Evolutionary conservation across 352 stramenopile species (phyloP).

Genomic region (Pythium brassicae): DNA sequence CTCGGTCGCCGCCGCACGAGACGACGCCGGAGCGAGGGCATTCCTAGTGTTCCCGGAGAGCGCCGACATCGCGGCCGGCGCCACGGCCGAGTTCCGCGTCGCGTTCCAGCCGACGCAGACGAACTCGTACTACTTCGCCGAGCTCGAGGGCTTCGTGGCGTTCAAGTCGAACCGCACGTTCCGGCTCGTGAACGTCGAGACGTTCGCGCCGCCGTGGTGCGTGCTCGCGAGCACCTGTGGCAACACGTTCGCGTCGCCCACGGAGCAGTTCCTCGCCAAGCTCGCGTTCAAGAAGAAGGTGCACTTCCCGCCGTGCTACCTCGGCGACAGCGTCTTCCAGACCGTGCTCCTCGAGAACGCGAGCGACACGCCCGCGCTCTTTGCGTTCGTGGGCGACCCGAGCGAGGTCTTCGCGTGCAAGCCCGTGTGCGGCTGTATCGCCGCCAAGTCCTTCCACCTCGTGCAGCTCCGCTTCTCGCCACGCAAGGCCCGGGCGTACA

Average conservation of each 20-base stretch:
- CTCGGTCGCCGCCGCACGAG: constrained; percentile 20
- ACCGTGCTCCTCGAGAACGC: constrained; percentile 85
- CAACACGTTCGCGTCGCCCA: constrained; percentile 83
- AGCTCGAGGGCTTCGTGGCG: constrained; percentile 85
- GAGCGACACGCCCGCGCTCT: constrained; percentile 87
- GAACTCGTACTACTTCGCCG: constrained; percentile 89
- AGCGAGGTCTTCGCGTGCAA: constrained; percentile 68
- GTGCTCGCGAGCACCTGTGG: constrained; percentile 66
- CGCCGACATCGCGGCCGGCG: constrained; percentile 77
- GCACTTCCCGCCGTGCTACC: constrained; percentile 82
- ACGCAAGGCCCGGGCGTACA: constrained; percentile 38
- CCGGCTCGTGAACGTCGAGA: constrained; percentile 89
- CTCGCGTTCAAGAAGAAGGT: constrained; percentile 57
- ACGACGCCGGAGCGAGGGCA: constrained; percentile 3
- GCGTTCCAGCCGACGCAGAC: constrained; percentile 64
- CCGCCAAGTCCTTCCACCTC: constrained; percentile 76
- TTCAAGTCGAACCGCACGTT: constrained; percentile 94
- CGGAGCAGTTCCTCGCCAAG: constrained; percentile 88
- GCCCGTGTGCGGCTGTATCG: constrained; percentile 60
- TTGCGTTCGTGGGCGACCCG: constrained; percentile 70
- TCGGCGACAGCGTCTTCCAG: constrained; percentile 89
- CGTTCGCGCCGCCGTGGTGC: constrained; percentile 89
- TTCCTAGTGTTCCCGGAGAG: constrained; percentile 77
- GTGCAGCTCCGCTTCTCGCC: constrained; percentile 75
- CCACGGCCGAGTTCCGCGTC: constrained; percentile 75